Evolutionary conservation across 257 asterid genomes (phyloP), one percentile per base, ranked within the genome.

Genomic region (Capsicum pubescens): DNA sequence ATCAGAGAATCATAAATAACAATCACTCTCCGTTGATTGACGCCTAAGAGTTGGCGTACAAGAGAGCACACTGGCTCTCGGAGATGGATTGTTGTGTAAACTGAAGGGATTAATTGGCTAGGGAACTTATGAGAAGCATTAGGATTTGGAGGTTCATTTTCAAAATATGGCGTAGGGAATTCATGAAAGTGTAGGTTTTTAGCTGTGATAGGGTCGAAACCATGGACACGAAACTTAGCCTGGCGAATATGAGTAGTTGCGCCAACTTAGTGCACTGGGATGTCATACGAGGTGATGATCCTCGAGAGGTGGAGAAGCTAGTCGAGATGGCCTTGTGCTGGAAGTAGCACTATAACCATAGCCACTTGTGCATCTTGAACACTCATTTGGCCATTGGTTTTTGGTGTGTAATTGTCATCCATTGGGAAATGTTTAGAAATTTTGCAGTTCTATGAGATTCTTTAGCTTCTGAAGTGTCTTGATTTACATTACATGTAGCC

Each of bases 111-210:
- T 54, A 85, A 63, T 9, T 87, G 88, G 1, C 63, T 35, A 26
- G 86, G 88, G 80, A 74, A 87, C 52, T 84, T 83, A 42, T 59
- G 46, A 1, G 79, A n/a, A 55, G 67, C 42, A 4, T 80, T 64
- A 0, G 90, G 90, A 4, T 87, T 39, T 5, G 88, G 87, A 5
- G 84, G 82, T 58, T n/a, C 9, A 12, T 36, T 66, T 64, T 32
- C n/a, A 32, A 64, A 64, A 64, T 4, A 14, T 9, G 93, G 91
- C 17, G 83, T 56, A 0, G 91, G 86, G 42, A 93, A 77, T 6
- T 89, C 91, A 68, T 88, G 93, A 90, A 93, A 94, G 42, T 87
- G 88, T 69, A 92, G 59, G 87, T 91, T 88, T 87, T 89, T 19
- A 14, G 69, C 32, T 55, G 91, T 56, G 8, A 67, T 83, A 8